Percentiles rank a stretch among this genome's conserved stretches.
These are phyloP conservation scores for Plasmodium adleri DNA, from an alignment of 169 alveolate genomes.

Conservation along the genomic window DNA sequence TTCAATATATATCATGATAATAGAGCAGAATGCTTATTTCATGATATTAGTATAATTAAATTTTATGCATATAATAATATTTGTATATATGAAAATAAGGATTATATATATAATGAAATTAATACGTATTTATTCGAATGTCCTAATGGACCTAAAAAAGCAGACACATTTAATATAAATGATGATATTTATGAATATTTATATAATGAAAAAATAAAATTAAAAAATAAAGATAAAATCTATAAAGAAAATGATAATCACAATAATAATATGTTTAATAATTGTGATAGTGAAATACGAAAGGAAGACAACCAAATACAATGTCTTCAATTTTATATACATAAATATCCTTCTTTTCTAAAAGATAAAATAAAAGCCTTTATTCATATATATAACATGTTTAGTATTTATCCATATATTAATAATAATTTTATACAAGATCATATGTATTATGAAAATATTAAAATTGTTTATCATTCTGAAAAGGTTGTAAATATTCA, in stretches of 20 bases:
- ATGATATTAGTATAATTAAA: slow-evolving; percentile 63
- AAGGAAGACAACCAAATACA: slow-evolving; percentile 15
- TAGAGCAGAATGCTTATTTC: slow-evolving; percentile 74
- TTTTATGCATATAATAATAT: slow-evolving; percentile 57
- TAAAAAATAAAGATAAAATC: slow-evolving; percentile 16
- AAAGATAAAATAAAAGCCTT: slow-evolving; percentile 72
- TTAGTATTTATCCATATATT: slow-evolving; percentile 74
- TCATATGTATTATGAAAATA: slow-evolving; percentile 37
- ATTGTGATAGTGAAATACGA: not conserved
- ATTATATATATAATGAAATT: slow-evolving; percentile 66
- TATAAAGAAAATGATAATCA: no score
- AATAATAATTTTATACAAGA: slow-evolving; percentile 71
- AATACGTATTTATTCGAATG: slow-evolving; percentile 49
- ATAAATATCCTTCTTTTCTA: slow-evolving; percentile 68
- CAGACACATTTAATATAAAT: slow-evolving; percentile 10
- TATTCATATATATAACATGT: slow-evolving; percentile 72
- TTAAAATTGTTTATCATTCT: slow-evolving; percentile 25
- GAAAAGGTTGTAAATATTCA: slow-evolving; percentile 59
- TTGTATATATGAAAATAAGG: slow-evolving; percentile 67
- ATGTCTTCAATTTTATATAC: slow-evolving; percentile 67
- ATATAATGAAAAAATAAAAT: slow-evolving; percentile 61
- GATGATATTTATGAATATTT: slow-evolving; percentile 71
- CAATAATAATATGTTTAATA: slow-evolving; percentile 3
- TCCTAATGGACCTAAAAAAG: slow-evolving; percentile 21
- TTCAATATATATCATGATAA: slow-evolving; percentile 75